These are phyloP conservation scores for Lyophyllum shimeji DNA, from an alignment of 768 basidiomycete species.

Conservation along the genomic window DNA sequence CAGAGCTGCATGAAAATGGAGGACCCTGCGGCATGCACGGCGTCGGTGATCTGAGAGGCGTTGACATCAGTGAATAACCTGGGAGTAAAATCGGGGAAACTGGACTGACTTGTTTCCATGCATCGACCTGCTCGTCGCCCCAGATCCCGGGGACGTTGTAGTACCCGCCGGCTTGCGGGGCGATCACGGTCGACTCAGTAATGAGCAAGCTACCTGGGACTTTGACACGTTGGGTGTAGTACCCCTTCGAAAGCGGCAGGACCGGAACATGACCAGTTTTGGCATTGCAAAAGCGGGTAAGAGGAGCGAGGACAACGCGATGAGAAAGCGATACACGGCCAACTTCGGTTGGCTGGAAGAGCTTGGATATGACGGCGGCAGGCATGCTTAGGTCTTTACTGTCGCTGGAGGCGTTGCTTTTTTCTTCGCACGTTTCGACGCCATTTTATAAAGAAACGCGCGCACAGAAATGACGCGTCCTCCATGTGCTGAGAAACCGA, in stretches of 20 bases:
- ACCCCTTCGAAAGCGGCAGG: constrained; percentile 28
- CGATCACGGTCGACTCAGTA: constrained; percentile 47
- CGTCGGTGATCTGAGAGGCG: constrained; percentile 19
- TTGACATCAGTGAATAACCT: not conserved
- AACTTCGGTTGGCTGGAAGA: constrained; percentile 42
- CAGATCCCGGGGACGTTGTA: constrained; percentile 62
- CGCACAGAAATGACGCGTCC: too few species aligned
- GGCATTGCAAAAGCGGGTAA: constrained; percentile 16
- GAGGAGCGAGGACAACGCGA: constrained; percentile 43
- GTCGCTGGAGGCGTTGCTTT: too few species aligned
- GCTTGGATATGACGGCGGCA: constrained; percentile 3
- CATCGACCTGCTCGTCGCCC: constrained; percentile 53
- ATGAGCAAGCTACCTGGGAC: constrained; percentile 42
- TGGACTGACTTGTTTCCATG: constrained; percentile 48
- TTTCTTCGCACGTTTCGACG: too few species aligned
- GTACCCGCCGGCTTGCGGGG: constrained; percentile 47
- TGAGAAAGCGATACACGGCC: constrained; percentile 38
- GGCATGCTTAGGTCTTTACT: too few species aligned
- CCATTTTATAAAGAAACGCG: too few species aligned
- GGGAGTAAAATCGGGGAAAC: not conserved
- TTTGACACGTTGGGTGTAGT: constrained; percentile 36
- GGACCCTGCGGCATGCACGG: constrained; percentile 50
- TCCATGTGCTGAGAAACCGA: too few species aligned
- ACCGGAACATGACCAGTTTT: constrained; percentile 24
- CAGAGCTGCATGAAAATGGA: constrained; percentile 58